phyloP scores from a whole-genome alignment of 441 rosid species.

The Brassica balearica region DNA sequence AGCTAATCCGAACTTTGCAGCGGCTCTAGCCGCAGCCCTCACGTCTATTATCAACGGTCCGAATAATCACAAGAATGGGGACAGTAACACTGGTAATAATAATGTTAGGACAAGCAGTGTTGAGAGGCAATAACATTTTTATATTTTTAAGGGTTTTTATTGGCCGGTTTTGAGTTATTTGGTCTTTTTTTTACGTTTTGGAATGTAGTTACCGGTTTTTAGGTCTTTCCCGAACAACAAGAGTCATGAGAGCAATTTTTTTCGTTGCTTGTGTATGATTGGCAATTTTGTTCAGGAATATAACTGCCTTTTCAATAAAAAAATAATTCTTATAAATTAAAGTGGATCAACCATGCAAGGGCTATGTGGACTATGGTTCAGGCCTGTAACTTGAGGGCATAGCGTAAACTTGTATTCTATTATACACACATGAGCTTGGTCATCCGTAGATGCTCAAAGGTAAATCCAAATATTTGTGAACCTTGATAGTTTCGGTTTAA shows the following conservation, averaged over 20 bases:
- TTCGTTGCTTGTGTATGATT: slow-evolving; percentile 13
- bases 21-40: slow-evolving; percentile 89
- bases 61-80: slow-evolving; percentile 41
- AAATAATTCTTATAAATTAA: not conserved
- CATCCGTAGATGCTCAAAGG: not conserved
- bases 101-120: slow-evolving; percentile 40
- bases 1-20: slow-evolving; percentile 86
- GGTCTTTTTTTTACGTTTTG: not conserved
- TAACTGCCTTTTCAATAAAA: not conserved
- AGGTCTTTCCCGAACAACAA: slow-evolving; percentile 12
- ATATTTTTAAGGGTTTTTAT: slow-evolving; percentile 11
- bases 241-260: slow-evolving; percentile 7
- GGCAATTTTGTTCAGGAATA: slow-evolving; percentile 17
- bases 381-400: not conserved
- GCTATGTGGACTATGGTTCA: not conserved
- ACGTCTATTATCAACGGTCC: slow-evolving; percentile 66
- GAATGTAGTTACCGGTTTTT: slow-evolving; percentile 4
- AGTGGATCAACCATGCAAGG: not conserved
- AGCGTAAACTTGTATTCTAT: not conserved
- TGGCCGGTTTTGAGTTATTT: slow-evolving; percentile 2
- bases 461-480: not conserved
- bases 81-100: slow-evolving; percentile 26
- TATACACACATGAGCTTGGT: not conserved
- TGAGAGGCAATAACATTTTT: slow-evolving; percentile 38
- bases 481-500: not conserved